A percentile compares a stretch with the other conserved stretches of the same genome.
These are phyloP conservation scores for Cryptococcus maquisensis DNA, from an alignment of 1,284 basidiomycete species.

Conservation along the genomic window DNA sequence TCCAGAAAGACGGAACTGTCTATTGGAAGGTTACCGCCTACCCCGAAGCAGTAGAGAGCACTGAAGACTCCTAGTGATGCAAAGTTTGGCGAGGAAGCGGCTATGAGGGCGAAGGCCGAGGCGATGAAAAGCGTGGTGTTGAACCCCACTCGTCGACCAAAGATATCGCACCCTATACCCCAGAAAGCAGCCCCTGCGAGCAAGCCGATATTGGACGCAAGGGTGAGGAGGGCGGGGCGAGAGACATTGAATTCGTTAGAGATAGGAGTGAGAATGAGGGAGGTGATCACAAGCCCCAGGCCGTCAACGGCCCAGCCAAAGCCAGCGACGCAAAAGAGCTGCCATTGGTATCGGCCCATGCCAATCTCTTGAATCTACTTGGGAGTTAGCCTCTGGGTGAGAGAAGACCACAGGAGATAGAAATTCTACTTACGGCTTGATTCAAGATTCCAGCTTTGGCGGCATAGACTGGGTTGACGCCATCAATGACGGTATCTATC, in stretches of 20 bases:
- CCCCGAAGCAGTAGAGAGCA: constrained; percentile 55
- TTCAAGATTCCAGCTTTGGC: constrained; percentile 42
- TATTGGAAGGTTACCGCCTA: constrained; percentile 60
- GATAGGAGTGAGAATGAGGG: constrained; percentile 53
- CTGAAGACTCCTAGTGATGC: constrained; percentile 55
- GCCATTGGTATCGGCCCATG: constrained; percentile 61
- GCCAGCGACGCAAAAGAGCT: constrained; percentile 58
- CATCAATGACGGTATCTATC: constrained; percentile 16
- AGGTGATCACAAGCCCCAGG: constrained; percentile 40
- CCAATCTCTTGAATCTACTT: constrained; percentile 51
- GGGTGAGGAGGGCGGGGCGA: constrained; percentile 24
- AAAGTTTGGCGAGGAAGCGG: constrained; percentile 57
- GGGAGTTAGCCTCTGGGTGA: not conserved
- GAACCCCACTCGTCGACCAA: constrained; percentile 56
- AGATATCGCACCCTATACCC: constrained; percentile 51
- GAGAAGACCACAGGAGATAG: not conserved
- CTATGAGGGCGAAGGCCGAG: constrained; percentile 59
- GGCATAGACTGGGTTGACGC: constrained; percentile 37
- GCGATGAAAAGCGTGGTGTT: constrained; percentile 60
- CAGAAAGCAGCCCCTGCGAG: constrained; percentile 49
- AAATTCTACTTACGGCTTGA: constrained; percentile 18
- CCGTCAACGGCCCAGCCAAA: constrained; percentile 46
- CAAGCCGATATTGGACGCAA: constrained; percentile 38
- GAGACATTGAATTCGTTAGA: constrained; percentile 48
- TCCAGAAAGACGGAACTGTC: constrained; percentile 60